Evolutionary conservation across 805 yeast species (phyloP).

Genomic region (Ogataea polymorpha): DNA sequence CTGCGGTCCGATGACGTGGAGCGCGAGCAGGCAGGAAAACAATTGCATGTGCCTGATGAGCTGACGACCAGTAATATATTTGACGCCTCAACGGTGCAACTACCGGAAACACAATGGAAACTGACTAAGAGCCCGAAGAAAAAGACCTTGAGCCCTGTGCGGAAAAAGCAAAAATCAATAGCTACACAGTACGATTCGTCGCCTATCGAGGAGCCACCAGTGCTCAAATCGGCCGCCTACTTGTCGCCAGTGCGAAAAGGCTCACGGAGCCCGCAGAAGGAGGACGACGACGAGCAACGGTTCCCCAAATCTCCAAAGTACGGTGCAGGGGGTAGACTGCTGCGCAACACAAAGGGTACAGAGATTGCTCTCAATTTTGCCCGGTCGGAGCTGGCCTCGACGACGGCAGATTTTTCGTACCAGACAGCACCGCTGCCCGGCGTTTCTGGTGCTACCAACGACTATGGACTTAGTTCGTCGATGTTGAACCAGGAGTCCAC

Average conservation of each 20-base stretch:
- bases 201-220: slow-evolving; percentile 34
- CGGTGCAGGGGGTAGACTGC: slow-evolving; percentile 36
- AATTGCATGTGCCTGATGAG: slow-evolving; percentile 8
- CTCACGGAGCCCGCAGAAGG: slow-evolving; percentile 5
- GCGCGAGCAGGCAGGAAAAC: slow-evolving; percentile 11
- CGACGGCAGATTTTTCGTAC: slow-evolving; percentile 24
- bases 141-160: slow-evolving; percentile 13
- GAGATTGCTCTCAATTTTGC: slow-evolving; percentile 28
- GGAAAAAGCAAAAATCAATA: slow-evolving; percentile 18
- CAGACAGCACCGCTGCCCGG: slow-evolving; percentile 18
- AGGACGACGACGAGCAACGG: slow-evolving; percentile 26
- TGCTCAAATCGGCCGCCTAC: slow-evolving; percentile 24
- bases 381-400: slow-evolving; percentile 22
- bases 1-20: slow-evolving; percentile 18
- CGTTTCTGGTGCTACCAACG: slow-evolving; percentile 4
- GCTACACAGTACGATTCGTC: slow-evolving; percentile 33
- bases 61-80: slow-evolving; percentile 22
- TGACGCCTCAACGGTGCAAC: slow-evolving; percentile 17
- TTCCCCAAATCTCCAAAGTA: slow-evolving; percentile 49
- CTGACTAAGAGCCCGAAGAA: slow-evolving; percentile 13
- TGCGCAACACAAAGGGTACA: slow-evolving; percentile 29
- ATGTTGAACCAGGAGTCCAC: slow-evolving; percentile 17
- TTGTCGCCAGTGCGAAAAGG: slow-evolving; percentile 18
- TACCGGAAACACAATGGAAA: slow-evolving; percentile 16
- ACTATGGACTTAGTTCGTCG: slow-evolving; percentile 13